Conservation (phyloP, 2,329 filamentous ascomycete species). For the Cytospora piceicola region DNA sequence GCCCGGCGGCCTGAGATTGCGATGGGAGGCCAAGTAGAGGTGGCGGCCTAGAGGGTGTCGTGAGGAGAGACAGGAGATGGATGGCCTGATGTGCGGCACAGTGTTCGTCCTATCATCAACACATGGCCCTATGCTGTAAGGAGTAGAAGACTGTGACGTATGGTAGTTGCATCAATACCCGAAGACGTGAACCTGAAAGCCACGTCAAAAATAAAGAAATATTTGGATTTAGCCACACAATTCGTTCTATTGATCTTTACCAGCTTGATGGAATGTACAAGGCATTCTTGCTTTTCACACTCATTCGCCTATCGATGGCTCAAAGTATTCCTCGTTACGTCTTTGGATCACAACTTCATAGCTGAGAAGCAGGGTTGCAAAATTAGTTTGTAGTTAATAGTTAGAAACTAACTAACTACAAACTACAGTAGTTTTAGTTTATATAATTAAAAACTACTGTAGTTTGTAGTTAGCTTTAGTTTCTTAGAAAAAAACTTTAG, state of each 20-base stretch:
- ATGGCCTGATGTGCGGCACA: neutral
- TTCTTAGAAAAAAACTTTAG: too few relatives aligned
- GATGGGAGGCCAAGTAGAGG: neutral
- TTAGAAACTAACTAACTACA: too few relatives aligned
- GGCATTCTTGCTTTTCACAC: neutral
- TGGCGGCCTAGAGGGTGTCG: neutral
- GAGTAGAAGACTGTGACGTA: neutral
- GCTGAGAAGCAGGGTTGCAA: too few relatives aligned
- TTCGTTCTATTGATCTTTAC: neutral
- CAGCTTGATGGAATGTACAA: neutral
- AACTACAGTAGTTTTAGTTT: too few relatives aligned
- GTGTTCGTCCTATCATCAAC: neutral
- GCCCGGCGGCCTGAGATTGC: neutral
- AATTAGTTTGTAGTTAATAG: too few relatives aligned
- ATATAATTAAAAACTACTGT: too few relatives aligned
- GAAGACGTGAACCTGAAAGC: neutral
- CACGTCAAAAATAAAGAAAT: neutral
- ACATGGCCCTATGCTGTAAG: neutral
- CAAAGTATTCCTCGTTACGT: neutral
- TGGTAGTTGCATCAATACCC: constrained; percentile 2
- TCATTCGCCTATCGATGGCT: neutral
- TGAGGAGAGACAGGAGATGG: neutral
- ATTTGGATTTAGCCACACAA: neutral
- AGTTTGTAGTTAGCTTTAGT: too few relatives aligned
- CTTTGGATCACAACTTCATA: neutral